Base-by-base conservation (phyloP, 2,329 filamentous ascomycete species). In the Aspergillus persii region DNA sequence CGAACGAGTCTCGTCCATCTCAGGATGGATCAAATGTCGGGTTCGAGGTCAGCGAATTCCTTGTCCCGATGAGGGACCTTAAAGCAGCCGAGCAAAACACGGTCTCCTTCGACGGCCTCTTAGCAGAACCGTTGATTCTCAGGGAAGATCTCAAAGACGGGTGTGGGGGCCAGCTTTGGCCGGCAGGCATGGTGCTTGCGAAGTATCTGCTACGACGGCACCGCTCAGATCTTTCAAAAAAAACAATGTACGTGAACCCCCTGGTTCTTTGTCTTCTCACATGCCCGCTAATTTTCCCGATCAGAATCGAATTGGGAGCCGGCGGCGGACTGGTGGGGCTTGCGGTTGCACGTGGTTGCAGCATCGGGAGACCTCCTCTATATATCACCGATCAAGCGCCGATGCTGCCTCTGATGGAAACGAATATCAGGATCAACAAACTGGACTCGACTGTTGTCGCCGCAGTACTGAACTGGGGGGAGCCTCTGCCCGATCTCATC, bases 101-200 rank as follows among this genome's bases (percentile, higher is more conserved):
- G 27, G 72, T 86, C 18, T 80, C 83, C 39, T 95, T 98, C 70
- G 88, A 90, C 63, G 89, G 90, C 44, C 83, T 95, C 54, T 82
- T 97, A 36, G 76, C 81, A 23, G 79, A 84, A 51, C 87, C 90
- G 49, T 82, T 98, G 61, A 82, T 84, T 61, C 84, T 98, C 15
- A 89, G 91, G 69, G 92, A 97, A 75, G 93, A 98, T 75, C 83
- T 96, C 51, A 86, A 85, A 58, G 86, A 90, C 63, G 95, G 95
- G 61, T 98, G 95, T 75, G 95, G 95, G 52, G 95, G 95, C 2
- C 91, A 96, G 76, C 83, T 96, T 9, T 98, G 95, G 95, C 94
- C 93, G 3, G 94, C 94, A 0, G 95, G 95, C 9, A 90, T 96
- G 86, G 85, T 95, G 15, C 81, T 99, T 55, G 85, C 90, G 23